Evolutionary conservation across 2,329 filamentous ascomycete genomes (phyloP).

Genomic region (Pleomassaria siparia): DNA sequence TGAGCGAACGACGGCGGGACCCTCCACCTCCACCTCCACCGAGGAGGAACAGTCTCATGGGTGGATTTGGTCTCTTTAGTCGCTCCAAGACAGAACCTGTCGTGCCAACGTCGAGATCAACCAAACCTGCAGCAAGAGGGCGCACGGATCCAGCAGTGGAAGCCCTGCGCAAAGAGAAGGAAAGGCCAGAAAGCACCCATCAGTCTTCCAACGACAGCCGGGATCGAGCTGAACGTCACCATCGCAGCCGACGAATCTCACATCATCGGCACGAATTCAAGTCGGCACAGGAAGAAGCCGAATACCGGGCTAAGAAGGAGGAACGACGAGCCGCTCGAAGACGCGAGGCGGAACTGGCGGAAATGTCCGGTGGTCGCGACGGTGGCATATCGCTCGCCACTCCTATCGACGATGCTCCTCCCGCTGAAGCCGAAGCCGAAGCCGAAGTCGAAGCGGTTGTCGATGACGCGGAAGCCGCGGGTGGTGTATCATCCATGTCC

Average conservation of each 20-base stretch:
- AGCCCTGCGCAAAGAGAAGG: conserved; percentile 21
- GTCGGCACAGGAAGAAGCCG: conserved; percentile 34
- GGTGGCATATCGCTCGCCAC: conserved; percentile 22
- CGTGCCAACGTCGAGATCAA: conserved; percentile 23
- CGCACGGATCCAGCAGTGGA: conserved; percentile 25
- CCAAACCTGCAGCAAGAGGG: conserved; percentile 24
- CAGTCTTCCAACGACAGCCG: conserved; percentile 37
- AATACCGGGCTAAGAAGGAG: conserved; percentile 35
- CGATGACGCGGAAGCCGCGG: conserved; percentile 29
- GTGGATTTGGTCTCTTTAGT: conserved; percentile 31
- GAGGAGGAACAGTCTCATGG: conserved; percentile 32
- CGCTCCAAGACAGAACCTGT: conserved; percentile 34
- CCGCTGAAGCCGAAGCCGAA: conserved; percentile 9
- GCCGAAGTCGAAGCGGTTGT: conserved; percentile 16
- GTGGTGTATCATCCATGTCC: conserved; percentile 30
- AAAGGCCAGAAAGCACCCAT: conserved; percentile 29
- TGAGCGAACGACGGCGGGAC: conserved; percentile 19
- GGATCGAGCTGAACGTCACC: conserved; percentile 30
- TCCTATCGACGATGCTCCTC: conserved; percentile 19
- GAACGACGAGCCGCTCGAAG: conserved; percentile 26
- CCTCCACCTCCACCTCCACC: conserved; percentile 17
- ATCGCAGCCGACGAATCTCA: conserved; percentile 34
- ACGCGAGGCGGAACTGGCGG: conserved; percentile 24
- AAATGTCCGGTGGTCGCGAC: conserved; percentile 31
- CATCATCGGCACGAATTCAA: conserved; percentile 27